Conservation (phyloP, 495 filamentous ascomycete species). For the Daldinia concentrica region DNA sequence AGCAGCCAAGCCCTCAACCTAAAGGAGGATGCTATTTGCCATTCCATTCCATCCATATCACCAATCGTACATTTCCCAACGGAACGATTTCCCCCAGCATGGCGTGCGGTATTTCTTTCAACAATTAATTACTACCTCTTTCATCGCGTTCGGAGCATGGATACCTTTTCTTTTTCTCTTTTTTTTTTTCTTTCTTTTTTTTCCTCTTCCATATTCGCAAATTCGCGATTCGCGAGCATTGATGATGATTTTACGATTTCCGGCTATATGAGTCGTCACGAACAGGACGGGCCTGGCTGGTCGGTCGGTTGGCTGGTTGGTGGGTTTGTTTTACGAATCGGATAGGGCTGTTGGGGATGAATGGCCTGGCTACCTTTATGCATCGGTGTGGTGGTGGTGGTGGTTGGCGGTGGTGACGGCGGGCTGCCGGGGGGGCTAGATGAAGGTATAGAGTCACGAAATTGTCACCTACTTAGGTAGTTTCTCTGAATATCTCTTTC, state of each 20-base stretch:
- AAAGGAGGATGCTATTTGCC: background rate
- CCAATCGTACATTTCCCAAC: background rate
- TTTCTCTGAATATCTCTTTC: constrained; percentile 1
- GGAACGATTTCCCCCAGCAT: constrained; percentile 10
- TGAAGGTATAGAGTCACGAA: constrained; percentile 10
- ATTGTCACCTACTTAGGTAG: constrained; percentile 20
- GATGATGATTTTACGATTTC: constrained; percentile 22
- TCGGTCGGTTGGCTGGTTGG: background rate
- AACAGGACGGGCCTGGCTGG: background rate
- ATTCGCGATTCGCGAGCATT: background rate
- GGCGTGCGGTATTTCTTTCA: constrained; percentile 7
- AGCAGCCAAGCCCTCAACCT: constrained; percentile 11
- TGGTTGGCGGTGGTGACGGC: background rate
- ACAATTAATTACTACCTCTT: background rate
- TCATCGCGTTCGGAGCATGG: constrained; percentile 9
- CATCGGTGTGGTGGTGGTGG: constrained; percentile 5
- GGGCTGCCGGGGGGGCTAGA: background rate
- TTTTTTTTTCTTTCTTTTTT: background rate
- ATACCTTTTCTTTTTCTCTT: constrained; percentile 7
- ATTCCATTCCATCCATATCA: background rate
- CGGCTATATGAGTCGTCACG: background rate
- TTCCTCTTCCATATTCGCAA: background rate
- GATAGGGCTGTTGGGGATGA: background rate
- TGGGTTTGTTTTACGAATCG: background rate
- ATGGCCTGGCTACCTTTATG: constrained; percentile 3